These are phyloP conservation scores for Coniochaeta sp. DNA, from an alignment of 2,329 filamentous ascomycete genomes.

Conservation along the genomic window DNA sequence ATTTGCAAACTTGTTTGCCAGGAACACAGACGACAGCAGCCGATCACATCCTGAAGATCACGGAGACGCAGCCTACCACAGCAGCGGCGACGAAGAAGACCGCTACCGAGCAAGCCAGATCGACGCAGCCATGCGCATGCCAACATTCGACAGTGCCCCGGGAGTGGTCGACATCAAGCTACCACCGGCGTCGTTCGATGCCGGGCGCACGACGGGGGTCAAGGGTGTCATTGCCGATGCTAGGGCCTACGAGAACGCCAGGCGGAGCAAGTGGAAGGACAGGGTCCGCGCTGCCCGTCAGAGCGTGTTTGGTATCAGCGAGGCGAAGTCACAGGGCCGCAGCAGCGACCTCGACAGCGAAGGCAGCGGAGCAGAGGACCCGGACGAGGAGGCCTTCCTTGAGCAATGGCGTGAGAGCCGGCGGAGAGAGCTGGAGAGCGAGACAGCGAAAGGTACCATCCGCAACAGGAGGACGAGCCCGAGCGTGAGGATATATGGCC, in stretches of 20 bases:
- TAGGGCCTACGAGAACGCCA: constrained; percentile 64
- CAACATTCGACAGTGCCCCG: constrained; percentile 39
- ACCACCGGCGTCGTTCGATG: constrained; percentile 55
- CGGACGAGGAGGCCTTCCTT: constrained; percentile 75
- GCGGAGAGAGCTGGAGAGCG: constrained; percentile 65
- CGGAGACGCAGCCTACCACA: constrained; percentile 35
- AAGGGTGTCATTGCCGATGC: constrained; percentile 86
- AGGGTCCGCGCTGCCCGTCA: constrained; percentile 43
- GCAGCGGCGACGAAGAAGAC: constrained; percentile 49
- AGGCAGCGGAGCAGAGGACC: constrained; percentile 38
- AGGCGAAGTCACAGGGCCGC: constrained; percentile 17
- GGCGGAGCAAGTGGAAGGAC: constrained; percentile 45
- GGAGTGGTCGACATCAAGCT: constrained; percentile 46
- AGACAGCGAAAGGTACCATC: constrained; percentile 39
- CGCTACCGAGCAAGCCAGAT: constrained; percentile 44
- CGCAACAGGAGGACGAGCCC: constrained; percentile 66
- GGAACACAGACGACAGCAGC: constrained; percentile 35
- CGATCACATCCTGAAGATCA: constrained; percentile 52
- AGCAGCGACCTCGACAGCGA: constrained; percentile 23
- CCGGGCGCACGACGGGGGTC: constrained; percentile 67
- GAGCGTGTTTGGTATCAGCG: constrained; percentile 43
- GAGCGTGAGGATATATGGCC: constrained; percentile 70
- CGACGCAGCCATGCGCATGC: constrained; percentile 59
- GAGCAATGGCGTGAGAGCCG: constrained; percentile 77
- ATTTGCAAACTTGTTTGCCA: constrained; percentile 54